Base-by-base conservation (phyloP, 176 grass and related monocot genomes). In the Coix lacrymajobi region DNA sequence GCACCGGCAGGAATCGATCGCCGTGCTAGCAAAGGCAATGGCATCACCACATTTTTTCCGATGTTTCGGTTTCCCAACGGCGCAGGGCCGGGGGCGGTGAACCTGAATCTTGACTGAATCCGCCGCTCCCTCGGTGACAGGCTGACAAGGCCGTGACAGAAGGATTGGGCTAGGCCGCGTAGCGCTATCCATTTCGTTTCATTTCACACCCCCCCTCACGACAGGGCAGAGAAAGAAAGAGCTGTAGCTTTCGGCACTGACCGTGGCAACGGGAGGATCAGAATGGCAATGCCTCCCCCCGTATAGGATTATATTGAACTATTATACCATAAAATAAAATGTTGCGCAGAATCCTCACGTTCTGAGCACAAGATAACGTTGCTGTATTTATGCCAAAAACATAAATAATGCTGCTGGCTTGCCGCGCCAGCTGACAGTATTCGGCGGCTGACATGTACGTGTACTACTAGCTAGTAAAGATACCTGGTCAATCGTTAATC, bases 241-340 rank as follows among this genome's bases (percentile, higher is more conserved):
- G 29, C 19, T n/a, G 73, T 45, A 71, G 36, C 83, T 79, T 85
- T 78, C 75, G 48, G 15, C 25, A 17, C n/a, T 78, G 74, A 69
- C 36, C 11, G 12, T 22, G 75, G 9, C 74, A 85, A 78, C 28
- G 51, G 74, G 63, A 13, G 25, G 20, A 28, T 36, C 51, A 69
- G 65, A 33, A 85, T 46, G 48, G 36, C 34, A 33, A 85, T 46
- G 48, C 26, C 34, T 69, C 58, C 76, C 29, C 13, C 43, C 13
- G n/a, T 20, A 12, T 51, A 43, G 8, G 34, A 76, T 43, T 34
- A 66, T 46, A 15, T 46, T 46, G 44, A 16, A 46, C 44, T 51
- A 51, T 6, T 7, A 33, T 33, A 33, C n/a, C n/a, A n/a, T n/a
- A n/a, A n/a, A n/a, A n/a, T n/a, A 33, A 51, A 51, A 51, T 20